These are phyloP conservation scores for Kuraishia hungarica DNA, from an alignment of 805 yeast genomes.

Conservation along the genomic window DNA sequence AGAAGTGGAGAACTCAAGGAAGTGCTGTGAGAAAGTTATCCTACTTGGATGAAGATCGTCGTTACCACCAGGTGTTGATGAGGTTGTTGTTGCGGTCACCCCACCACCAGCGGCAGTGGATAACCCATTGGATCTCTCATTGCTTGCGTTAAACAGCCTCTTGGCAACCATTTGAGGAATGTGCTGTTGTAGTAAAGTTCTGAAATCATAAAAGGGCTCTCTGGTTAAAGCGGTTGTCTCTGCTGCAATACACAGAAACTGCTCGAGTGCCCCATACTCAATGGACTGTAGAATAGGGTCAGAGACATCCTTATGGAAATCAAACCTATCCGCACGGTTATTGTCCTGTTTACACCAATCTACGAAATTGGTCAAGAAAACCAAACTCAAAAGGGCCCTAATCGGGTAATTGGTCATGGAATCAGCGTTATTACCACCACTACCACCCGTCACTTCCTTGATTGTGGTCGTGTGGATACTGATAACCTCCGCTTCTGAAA, in stretches of 20 bases:
- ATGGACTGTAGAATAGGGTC: conserved; percentile 51
- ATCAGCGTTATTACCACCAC: too few species aligned
- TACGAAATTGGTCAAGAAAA: conserved; percentile 50
- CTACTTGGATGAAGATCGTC: background rate
- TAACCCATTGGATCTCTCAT: conserved; percentile 15
- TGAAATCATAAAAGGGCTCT: conserved; percentile 52
- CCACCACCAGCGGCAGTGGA: background rate
- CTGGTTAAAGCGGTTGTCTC: conserved; percentile 36
- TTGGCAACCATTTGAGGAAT: conserved; percentile 49
- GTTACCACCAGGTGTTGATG: conserved; percentile 4
- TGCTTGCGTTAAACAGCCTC: conserved; percentile 34
- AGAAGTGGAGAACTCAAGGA: conserved; percentile 26
- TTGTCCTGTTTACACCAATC: conserved; percentile 56
- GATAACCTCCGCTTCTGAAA: conserved; percentile 29
- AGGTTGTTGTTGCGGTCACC: conserved; percentile 27
- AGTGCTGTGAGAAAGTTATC: conserved; percentile 14
- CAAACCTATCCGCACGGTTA: conserved; percentile 33
- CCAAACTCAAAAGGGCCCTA: conserved; percentile 36
- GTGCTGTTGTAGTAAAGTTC: conserved; percentile 57
- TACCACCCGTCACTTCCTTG: conserved; percentile 24
- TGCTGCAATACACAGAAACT: conserved; percentile 50
- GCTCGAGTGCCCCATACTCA: conserved; percentile 64
- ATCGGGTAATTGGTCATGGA: conserved; percentile 37
- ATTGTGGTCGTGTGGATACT: conserved; percentile 27
- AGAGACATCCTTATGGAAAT: conserved; percentile 48